These are phyloP conservation scores for Mycosarcoma mackinlayi DNA, from an alignment of 1,284 basidiomycete genomes.

Conservation along the genomic window DNA sequence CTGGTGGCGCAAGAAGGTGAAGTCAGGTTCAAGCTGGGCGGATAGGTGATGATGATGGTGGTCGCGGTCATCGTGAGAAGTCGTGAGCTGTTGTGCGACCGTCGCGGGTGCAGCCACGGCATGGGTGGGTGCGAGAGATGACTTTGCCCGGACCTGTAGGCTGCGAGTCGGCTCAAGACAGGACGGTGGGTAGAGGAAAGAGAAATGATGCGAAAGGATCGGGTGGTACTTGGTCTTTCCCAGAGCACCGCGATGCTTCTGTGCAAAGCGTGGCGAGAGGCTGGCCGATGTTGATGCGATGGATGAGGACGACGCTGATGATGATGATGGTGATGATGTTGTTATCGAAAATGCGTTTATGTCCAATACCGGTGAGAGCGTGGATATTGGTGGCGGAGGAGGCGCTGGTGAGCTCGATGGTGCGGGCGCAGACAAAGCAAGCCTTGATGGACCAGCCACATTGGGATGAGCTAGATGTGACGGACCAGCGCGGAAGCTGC, in stretches of 20 bases:
- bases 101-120: constrained; percentile 19
- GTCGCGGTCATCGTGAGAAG: constrained; percentile 11
- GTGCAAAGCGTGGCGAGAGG: neutral
- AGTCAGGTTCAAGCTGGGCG: constrained; percentile 10
- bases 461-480: constrained; percentile 9
- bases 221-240: neutral
- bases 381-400: constrained; percentile 33
- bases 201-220: neutral
- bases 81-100: constrained; percentile 15
- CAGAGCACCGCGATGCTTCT: neutral
- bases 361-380: constrained; percentile 1
- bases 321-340: neutral
- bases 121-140: constrained; percentile 29
- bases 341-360: constrained; percentile 5
- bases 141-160: constrained; percentile 14
- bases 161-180: constrained; percentile 13
- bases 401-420: constrained; percentile 13
- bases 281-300: neutral
- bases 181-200: constrained; percentile 44
- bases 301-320: neutral
- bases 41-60: constrained; percentile 12
- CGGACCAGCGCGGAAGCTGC: constrained; percentile 7
- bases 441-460: constrained; percentile 32
- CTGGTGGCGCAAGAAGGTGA: constrained; percentile 27
- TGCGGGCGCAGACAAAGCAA: constrained; percentile 4